Conservation (phyloP, 345 rosid genomes). For the Hirschfeldia incana region DNA sequence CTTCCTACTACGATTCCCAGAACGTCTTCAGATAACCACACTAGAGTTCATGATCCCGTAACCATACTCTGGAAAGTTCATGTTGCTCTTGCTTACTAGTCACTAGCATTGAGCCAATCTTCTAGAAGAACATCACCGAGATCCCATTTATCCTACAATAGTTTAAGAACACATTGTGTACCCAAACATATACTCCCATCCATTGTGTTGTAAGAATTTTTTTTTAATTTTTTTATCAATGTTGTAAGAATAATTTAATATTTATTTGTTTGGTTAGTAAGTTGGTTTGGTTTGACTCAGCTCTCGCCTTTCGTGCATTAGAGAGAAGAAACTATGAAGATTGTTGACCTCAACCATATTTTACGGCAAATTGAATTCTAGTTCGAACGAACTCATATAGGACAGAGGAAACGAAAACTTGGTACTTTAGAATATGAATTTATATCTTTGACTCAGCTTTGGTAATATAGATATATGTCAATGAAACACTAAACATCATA, state of each 20-base stretch:
- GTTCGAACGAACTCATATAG: neutral
- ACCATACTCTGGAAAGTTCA: neutral
- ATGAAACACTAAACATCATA: neutral
- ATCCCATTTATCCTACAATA: too few relatives aligned
- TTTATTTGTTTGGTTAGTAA: neutral
- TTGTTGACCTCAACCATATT: neutral
- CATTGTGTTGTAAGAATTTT: too few relatives aligned
- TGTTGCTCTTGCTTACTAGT: neutral
- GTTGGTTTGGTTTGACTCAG: neutral
- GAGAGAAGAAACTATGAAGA: neutral
- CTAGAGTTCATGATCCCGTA: neutral
- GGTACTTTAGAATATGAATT: neutral
- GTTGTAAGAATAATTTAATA: neutral
- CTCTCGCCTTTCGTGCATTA: neutral
- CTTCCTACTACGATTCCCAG: neutral
- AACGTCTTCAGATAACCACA: neutral
- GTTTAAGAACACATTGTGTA: too few relatives aligned
- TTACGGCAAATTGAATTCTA: neutral
- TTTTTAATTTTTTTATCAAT: too few relatives aligned
- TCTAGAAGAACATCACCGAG: too few relatives aligned
- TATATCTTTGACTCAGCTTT: neutral
- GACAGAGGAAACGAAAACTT: neutral
- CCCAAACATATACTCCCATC: too few relatives aligned
- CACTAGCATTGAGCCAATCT: neutral
- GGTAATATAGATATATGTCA: neutral